Conservation (phyloP, 2,329 filamentous ascomycete genomes). For the Raffaelea arxii region DNA sequence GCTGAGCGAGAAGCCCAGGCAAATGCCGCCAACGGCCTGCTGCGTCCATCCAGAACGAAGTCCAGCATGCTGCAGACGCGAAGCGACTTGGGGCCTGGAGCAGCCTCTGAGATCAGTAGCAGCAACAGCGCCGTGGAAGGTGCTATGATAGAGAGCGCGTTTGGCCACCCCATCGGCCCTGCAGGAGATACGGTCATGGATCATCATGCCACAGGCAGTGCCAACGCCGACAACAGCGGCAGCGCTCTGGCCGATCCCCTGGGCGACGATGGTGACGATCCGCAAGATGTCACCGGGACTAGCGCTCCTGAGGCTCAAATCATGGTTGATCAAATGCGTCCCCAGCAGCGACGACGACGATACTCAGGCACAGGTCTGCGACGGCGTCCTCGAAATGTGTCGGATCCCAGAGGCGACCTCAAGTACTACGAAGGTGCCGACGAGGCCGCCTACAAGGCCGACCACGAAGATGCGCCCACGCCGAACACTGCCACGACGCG, state of each 20-base stretch:
- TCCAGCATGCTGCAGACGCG: constrained; percentile 1
- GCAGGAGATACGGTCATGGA: no score
- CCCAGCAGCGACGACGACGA: constrained; percentile 47
- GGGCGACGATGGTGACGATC: constrained; percentile 25
- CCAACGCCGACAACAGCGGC: no score
- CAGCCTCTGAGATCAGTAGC: not conserved
- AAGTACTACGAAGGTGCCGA: constrained; percentile 87
- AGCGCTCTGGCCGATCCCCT: no score
- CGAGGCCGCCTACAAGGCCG: constrained; percentile 68
- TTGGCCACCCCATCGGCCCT: no score
- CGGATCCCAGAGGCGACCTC: constrained; percentile 62
- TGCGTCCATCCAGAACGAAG: no score
- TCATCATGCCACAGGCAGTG: no score
- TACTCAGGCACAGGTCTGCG: constrained; percentile 83
- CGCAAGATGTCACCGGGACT: constrained; percentile 51
- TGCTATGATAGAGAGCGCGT: no score
- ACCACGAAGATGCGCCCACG: constrained; percentile 36
- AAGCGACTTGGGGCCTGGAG: no score
- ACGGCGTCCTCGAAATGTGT: constrained; percentile 62
- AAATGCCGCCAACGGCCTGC: not conserved
- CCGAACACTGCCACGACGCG: constrained; percentile 11
- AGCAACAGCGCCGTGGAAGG: constrained; percentile 1
- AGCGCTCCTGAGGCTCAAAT: constrained; percentile 56
- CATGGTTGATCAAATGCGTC: constrained; percentile 30
- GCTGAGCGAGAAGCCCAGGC: constrained; percentile 6